Percentiles rank a stretch among this genome's conserved stretches.
phyloP scores from a whole-genome alignment of 768 basidiomycete genomes.

The Pleurotus platypus region DNA sequence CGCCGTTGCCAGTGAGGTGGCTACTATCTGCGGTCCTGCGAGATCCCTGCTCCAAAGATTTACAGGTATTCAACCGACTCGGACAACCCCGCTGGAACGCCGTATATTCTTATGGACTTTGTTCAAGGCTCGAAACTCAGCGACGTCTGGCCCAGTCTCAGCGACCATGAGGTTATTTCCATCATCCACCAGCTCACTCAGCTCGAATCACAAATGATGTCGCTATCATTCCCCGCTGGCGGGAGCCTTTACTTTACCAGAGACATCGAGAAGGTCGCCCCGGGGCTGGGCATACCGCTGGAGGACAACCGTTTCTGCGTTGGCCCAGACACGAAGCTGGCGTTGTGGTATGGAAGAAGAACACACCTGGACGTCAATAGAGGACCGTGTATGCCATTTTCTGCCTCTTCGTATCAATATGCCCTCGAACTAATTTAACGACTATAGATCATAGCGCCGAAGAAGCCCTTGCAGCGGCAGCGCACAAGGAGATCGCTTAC shows the following conservation, averaged over 20 bases:
- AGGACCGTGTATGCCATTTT: conserved; percentile 23
- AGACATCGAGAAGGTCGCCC: conserved; percentile 32
- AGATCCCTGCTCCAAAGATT: too few species aligned
- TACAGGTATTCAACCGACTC: neutral
- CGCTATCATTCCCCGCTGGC: conserved; percentile 37
- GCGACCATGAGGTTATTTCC: conserved; percentile 25
- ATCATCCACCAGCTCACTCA: conserved; percentile 29
- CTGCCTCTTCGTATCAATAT: conserved; percentile 10
- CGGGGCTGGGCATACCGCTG: conserved; percentile 22
- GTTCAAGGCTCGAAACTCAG: conserved; percentile 28
- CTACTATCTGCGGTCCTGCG: too few species aligned
- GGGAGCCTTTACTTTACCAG: conserved; percentile 38
- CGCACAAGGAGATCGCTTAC: conserved; percentile 27
- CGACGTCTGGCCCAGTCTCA: conserved; percentile 24
- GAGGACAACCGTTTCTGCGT: conserved; percentile 27
- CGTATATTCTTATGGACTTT: conserved; percentile 35
- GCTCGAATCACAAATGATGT: conserved; percentile 39
- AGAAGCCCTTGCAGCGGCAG: conserved; percentile 20
- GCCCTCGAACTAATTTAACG: conserved; percentile 7
- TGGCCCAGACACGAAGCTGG: conserved; percentile 23
- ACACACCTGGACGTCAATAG: conserved; percentile 13
- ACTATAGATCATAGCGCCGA: conserved; percentile 22
- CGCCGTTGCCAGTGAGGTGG: too few species aligned
- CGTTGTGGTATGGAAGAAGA: conserved; percentile 23
- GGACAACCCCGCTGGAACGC: conserved; percentile 23